phyloP scores from a whole-genome alignment of 352 stramenopile genomes.

The Phytophthora ramorum region DNA sequence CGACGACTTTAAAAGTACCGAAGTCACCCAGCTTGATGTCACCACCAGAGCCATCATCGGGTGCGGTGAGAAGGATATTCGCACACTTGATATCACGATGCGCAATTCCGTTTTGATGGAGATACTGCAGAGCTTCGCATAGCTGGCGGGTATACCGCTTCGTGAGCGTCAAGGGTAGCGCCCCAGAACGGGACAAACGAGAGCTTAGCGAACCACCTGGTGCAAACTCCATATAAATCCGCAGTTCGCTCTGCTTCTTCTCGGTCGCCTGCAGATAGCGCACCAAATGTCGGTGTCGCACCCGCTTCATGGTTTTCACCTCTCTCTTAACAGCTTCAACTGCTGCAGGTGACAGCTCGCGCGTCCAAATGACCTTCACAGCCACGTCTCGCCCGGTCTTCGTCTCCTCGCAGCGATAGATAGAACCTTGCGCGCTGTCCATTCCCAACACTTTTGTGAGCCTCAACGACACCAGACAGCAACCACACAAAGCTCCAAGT shows the following conservation, averaged over 20 bases:
- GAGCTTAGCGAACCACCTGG: slow-evolving; percentile 77
- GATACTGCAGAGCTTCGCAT: slow-evolving; percentile 80
- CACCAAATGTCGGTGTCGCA: slow-evolving; percentile 69
- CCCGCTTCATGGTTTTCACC: slow-evolving; percentile 70
- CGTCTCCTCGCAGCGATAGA: slow-evolving; percentile 75
- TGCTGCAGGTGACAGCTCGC: slow-evolving; percentile 55
- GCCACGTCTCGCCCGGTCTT: slow-evolving; percentile 61
- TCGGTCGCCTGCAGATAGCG: slow-evolving; percentile 69
- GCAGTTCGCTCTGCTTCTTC: slow-evolving; percentile 61
- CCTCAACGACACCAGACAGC: neutral
- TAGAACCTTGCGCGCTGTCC: slow-evolving; percentile 65
- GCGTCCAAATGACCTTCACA: slow-evolving; percentile 74
- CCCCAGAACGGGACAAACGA: slow-evolving; percentile 57
- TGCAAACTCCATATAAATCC: slow-evolving; percentile 92
- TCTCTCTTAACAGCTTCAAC: slow-evolving; percentile 70
- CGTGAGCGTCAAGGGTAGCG: slow-evolving; percentile 46
- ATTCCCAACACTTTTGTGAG: slow-evolving; percentile 7
- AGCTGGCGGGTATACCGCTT: slow-evolving; percentile 86
- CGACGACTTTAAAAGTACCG: slow-evolving; percentile 77
- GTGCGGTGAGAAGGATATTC: slow-evolving; percentile 72
- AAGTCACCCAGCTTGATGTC: slow-evolving; percentile 85
- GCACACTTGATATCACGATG: slow-evolving; percentile 91
- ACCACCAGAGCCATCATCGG: slow-evolving; percentile 10
- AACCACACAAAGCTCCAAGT: neutral
- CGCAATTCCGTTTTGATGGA: slow-evolving; percentile 89